phyloP scores from a whole-genome alignment of 352 stramenopile species.

The Phytophthora parvispora region DNA sequence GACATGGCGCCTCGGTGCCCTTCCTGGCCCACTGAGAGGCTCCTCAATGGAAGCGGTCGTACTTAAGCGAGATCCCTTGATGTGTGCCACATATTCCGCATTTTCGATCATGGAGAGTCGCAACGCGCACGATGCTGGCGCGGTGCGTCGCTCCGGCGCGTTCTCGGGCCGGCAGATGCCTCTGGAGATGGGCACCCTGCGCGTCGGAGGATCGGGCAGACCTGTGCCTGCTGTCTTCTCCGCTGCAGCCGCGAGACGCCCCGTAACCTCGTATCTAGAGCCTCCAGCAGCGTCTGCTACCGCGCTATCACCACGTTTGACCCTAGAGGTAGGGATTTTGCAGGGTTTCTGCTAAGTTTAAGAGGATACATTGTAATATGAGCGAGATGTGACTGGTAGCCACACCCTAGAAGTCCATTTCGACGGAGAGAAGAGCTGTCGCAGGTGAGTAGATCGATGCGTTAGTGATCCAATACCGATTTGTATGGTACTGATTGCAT shows the following conservation, averaged over 20 bases:
- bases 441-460: slow-evolving; percentile 28
- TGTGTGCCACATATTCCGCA: not conserved
- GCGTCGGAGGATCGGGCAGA: slow-evolving; percentile 57
- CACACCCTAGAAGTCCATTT: slow-evolving; percentile 55
- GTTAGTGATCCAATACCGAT: too few species aligned
- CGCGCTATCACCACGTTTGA: slow-evolving; percentile 27
- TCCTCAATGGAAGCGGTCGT: not conserved
- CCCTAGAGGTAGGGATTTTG: slow-evolving; percentile 34
- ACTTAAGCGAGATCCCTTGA: not conserved
- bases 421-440: slow-evolving; percentile 46
- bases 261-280: slow-evolving; percentile 6
- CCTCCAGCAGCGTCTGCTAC: not conserved
- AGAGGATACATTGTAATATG: not conserved
- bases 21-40: not conserved
- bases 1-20: slow-evolving; percentile 58
- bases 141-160: slow-evolving; percentile 7
- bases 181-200: slow-evolving; percentile 58
- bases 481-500: too few species aligned
- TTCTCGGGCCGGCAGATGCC: slow-evolving; percentile 49
- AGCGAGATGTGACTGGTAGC: slow-evolving; percentile 10
- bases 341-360: not conserved
- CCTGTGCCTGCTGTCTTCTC: slow-evolving; percentile 40
- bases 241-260: slow-evolving; percentile 2
- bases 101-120: slow-evolving; percentile 31
- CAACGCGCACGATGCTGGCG: slow-evolving; percentile 15